These are phyloP conservation scores for Andrographis paniculata DNA, from an alignment of 305 asterid species.

Conservation along the genomic window DNA sequence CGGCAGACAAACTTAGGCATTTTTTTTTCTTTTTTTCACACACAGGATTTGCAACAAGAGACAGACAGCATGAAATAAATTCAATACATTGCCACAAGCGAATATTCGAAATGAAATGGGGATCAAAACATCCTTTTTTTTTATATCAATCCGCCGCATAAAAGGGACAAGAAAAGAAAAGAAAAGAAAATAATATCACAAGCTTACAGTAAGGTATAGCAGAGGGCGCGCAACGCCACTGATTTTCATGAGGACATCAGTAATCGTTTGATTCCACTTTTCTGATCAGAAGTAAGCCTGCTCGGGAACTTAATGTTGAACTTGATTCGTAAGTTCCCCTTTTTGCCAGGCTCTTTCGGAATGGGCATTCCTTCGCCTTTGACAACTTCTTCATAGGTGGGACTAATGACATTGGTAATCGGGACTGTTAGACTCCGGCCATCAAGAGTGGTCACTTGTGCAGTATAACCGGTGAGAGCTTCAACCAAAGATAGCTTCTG, in stretches of 20 bases:
- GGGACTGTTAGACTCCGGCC: conserved; percentile 61
- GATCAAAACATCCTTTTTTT: neutral
- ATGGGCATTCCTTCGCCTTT: conserved; percentile 94
- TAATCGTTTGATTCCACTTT: conserved; percentile 71
- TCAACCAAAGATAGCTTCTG: conserved; percentile 74
- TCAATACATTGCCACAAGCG: neutral
- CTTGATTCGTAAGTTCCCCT: conserved; percentile 69
- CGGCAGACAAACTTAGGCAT: no score
- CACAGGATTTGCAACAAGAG: no score
- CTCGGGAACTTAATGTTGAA: conserved; percentile 77
- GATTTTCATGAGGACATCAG: conserved; percentile 33
- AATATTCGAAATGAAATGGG: neutral
- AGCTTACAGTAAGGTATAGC: conserved; percentile 1
- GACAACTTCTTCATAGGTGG: conserved; percentile 72
- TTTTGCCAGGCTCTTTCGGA: conserved; percentile 74
- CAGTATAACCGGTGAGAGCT: conserved; percentile 73
- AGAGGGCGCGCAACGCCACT: no score
- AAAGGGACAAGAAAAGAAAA: neutral
- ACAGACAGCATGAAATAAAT: neutral
- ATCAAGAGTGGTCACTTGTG: conserved; percentile 76
- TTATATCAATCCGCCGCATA: neutral
- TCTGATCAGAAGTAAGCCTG: conserved; percentile 85
- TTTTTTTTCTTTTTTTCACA: no score
- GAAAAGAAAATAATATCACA: neutral
- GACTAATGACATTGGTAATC: conserved; percentile 51